Conservation (phyloP, 1,139 yeast species). For the Arxiozyma slooffiae region DNA sequence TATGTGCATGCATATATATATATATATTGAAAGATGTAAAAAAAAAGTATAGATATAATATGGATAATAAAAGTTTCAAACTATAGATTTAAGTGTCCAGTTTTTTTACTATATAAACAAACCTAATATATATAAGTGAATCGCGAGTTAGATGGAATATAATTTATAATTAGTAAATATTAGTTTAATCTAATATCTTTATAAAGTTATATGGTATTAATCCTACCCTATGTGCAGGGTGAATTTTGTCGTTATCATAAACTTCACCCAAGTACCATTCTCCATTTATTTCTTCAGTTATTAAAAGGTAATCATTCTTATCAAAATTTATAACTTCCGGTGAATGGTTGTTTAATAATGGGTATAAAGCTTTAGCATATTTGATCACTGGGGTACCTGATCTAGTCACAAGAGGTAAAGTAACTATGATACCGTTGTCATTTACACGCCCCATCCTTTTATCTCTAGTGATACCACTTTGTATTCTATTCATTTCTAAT, state of each 20-base stretch:
- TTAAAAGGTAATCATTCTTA: slow-evolving; percentile 24
- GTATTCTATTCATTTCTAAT: slow-evolving; percentile 24
- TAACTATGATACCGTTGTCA: slow-evolving; percentile 23
- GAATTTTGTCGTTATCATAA: slow-evolving; percentile 20
- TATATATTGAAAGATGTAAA: not conserved
- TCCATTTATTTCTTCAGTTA: slow-evolving; percentile 25
- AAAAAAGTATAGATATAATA: too few species aligned
- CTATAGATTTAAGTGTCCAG: not conserved
- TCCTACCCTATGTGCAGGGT: slow-evolving; percentile 18
- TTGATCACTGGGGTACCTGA: slow-evolving; percentile 20
- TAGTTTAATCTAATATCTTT: slow-evolving; percentile 12
- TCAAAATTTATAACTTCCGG: slow-evolving; percentile 26
- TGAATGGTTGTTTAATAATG: slow-evolving; percentile 23
- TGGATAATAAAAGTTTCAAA: not conserved
- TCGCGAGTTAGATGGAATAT: not conserved
- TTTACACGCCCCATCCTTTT: slow-evolving; percentile 17
- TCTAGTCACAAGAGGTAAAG: slow-evolving; percentile 22
- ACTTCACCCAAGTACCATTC: slow-evolving; percentile 31
- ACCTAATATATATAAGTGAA: not conserved
- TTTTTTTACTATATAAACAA: not conserved
- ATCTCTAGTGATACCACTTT: slow-evolving; percentile 11
- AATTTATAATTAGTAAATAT: not conserved
- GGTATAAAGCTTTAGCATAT: slow-evolving; percentile 28
- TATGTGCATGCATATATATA: too few species aligned
- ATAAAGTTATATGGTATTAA: slow-evolving; percentile 28